Conservation (phyloP, 2,329 filamentous ascomycete genomes). For the Aureobasidium uvarum region DNA sequence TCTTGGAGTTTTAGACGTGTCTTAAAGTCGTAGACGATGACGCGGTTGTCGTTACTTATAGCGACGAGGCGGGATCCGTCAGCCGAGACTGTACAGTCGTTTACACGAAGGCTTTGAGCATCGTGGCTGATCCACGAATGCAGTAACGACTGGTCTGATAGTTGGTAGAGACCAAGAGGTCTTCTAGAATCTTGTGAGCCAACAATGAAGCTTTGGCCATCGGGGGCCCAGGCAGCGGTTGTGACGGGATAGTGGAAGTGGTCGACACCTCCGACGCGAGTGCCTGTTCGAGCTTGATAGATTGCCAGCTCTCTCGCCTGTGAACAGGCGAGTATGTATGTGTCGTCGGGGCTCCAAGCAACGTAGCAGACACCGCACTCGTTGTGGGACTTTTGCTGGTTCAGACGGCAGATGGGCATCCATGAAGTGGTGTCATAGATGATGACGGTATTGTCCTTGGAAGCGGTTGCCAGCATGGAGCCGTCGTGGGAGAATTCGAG, state of each 20-base stretch:
- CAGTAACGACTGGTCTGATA: slow-evolving; percentile 23
- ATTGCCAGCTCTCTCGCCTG: slow-evolving; percentile 40
- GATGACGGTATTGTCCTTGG: slow-evolving; percentile 69
- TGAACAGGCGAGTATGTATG: slow-evolving; percentile 77
- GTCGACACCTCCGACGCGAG: slow-evolving; percentile 61
- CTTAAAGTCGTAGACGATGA: slow-evolving; percentile 80
- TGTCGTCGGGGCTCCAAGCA: slow-evolving; percentile 89
- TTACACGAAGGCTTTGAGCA: slow-evolving; percentile 55
- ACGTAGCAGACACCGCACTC: slow-evolving; percentile 68
- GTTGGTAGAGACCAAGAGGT: slow-evolving; percentile 59
- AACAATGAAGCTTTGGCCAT: slow-evolving; percentile 74
- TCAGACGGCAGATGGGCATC: slow-evolving; percentile 59
- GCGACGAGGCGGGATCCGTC: slow-evolving; percentile 79
- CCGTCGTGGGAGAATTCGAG: slow-evolving; percentile 89
- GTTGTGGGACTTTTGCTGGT: slow-evolving; percentile 53
- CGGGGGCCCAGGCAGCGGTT: slow-evolving; percentile 82
- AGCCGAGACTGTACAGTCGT: slow-evolving; percentile 79
- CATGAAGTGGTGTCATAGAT: slow-evolving; percentile 80
- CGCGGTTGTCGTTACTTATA: slow-evolving; percentile 65
- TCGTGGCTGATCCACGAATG: slow-evolving; percentile 26
- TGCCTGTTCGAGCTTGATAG: slow-evolving; percentile 50
- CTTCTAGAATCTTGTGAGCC: slow-evolving; percentile 68
- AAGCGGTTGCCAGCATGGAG: slow-evolving; percentile 75
- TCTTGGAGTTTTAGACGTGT: slow-evolving; percentile 73
- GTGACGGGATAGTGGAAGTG: slow-evolving; percentile 82